Percentiles rank a stretch among this genome's conserved stretches.
These are phyloP conservation scores for Aspergillus proliferans DNA, from an alignment of 2,329 filamentous ascomycete genomes.

Conservation along the genomic window DNA sequence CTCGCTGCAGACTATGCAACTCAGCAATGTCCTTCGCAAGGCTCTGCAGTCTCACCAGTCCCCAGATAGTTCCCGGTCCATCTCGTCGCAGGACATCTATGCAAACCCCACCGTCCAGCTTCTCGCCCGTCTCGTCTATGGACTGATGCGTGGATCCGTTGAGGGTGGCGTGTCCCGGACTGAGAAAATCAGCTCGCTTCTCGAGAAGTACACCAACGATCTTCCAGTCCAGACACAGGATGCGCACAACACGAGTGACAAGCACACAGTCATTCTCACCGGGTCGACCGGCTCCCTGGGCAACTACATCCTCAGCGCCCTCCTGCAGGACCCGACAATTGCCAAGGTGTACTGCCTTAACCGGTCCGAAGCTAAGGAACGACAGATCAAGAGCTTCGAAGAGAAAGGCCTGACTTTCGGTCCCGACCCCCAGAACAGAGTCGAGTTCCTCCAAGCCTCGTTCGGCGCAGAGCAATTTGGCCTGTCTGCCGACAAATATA, in stretches of 20 bases:
- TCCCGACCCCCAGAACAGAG: neutral
- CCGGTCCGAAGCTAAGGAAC: constrained; percentile 4
- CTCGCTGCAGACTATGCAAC: constrained; percentile 16
- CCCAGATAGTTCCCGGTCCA: neutral
- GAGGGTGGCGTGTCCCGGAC: neutral
- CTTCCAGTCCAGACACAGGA: neutral
- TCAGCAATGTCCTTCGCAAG: constrained; percentile 9
- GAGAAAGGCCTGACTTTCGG: neutral
- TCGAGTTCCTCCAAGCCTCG: constrained; percentile 24
- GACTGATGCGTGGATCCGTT: neutral
- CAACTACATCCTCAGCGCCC: constrained; percentile 11
- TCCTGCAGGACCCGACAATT: constrained; percentile 5
- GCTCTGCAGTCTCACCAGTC: constrained; percentile 1
- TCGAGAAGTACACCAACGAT: neutral
- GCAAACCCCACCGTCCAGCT: neutral
- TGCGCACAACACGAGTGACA: neutral
- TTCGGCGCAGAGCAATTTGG: constrained; percentile 14
- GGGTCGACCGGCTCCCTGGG: constrained; percentile 17
- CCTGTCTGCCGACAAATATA: constrained; percentile 9
- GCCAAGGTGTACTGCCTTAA: constrained; percentile 16
- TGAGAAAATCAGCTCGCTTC: neutral
- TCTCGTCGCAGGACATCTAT: neutral
- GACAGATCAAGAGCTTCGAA: neutral
- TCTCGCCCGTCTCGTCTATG: neutral
- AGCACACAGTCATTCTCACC: constrained; percentile 9